Conservation (phyloP, 331 rosid genomes). For the Prunus yedoensis region DNA sequence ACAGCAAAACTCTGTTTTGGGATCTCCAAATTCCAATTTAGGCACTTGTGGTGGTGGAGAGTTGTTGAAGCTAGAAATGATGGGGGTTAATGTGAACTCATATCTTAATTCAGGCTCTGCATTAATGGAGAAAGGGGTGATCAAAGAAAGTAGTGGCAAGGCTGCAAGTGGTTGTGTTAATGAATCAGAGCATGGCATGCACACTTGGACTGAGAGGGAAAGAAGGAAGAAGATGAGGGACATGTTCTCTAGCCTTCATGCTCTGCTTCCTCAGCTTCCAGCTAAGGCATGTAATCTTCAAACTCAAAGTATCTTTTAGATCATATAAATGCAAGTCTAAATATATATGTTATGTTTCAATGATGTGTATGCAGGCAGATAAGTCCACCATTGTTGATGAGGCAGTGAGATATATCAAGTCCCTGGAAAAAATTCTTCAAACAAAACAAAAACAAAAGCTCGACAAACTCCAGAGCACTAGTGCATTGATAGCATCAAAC, state of each 20-base stretch:
- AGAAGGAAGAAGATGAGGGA: slow-evolving; percentile 71
- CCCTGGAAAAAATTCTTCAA: slow-evolving; percentile 35
- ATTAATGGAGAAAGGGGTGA: slow-evolving; percentile 15
- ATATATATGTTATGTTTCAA: neutral
- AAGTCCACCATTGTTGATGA: slow-evolving; percentile 60
- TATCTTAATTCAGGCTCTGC: neutral
- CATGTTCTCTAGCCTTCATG: slow-evolving; percentile 59
- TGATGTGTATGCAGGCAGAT: slow-evolving; percentile 37
- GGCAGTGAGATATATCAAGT: slow-evolving; percentile 50
- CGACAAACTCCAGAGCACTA: slow-evolving; percentile 28
- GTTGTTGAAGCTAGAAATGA: neutral
- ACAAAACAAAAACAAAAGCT: slow-evolving; percentile 34
- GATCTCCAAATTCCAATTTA: neutral
- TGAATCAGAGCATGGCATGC: slow-evolving; percentile 38
- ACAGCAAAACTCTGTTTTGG: neutral
- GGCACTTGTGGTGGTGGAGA: neutral
- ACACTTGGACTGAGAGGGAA: slow-evolving; percentile 67
- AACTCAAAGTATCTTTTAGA: neutral
- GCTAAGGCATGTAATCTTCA: slow-evolving; percentile 41
- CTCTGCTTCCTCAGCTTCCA: slow-evolving; percentile 69
- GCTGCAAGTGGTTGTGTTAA: neutral
- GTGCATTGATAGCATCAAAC: neutral
- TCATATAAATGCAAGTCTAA: too few species aligned
- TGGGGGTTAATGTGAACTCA: neutral
- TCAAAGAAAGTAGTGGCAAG: neutral